A percentile compares a stretch with the other conserved stretches of the same genome.
Evolutionary conservation across 176 grass and related monocot species (phyloP).

Genomic region (Hsuehochloa calcarea): DNA sequence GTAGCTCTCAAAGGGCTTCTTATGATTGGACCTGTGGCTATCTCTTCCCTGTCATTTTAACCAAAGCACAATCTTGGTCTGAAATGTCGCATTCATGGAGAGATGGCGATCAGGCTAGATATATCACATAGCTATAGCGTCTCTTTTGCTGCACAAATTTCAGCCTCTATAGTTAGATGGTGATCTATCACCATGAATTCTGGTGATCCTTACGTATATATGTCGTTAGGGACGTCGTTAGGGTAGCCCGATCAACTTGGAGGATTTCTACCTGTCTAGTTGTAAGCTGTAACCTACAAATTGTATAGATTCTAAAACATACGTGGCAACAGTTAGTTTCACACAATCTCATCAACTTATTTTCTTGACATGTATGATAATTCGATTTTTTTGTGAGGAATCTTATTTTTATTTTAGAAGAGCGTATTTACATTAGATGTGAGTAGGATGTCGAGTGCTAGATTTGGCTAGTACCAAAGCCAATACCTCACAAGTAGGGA

Average conservation of each 20-base stretch:
- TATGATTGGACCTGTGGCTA: not conserved
- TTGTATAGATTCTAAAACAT: too few relatives aligned
- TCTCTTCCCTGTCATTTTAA: not conserved
- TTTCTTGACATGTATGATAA: too few relatives aligned
- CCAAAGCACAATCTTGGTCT: slow-evolving; percentile 21
- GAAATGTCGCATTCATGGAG: slow-evolving; percentile 14
- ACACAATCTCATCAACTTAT: too few relatives aligned
- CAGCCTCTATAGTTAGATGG: not conserved
- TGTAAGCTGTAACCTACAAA: too few relatives aligned
- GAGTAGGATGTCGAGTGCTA: too few relatives aligned
- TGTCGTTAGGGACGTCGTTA: not conserved
- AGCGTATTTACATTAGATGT: too few relatives aligned
- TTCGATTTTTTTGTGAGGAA: too few relatives aligned
- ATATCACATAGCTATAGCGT: not conserved
- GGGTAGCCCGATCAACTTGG: not conserved
- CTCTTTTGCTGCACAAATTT: slow-evolving; percentile 25
- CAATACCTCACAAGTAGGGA: too few relatives aligned
- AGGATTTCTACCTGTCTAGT: not conserved
- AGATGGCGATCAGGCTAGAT: not conserved
- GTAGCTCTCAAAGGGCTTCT: not conserved
- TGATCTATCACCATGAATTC: not conserved
- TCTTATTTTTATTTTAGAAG: too few relatives aligned
- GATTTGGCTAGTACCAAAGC: too few relatives aligned
- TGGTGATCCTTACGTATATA: not conserved
- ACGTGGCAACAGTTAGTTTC: too few relatives aligned